Percentiles rank a stretch among this genome's conserved stretches.
These are phyloP conservation scores for Umbelopsis sp. DNA, from an alignment of 192 early-diverging fungal genomes.

Conservation along the genomic window DNA sequence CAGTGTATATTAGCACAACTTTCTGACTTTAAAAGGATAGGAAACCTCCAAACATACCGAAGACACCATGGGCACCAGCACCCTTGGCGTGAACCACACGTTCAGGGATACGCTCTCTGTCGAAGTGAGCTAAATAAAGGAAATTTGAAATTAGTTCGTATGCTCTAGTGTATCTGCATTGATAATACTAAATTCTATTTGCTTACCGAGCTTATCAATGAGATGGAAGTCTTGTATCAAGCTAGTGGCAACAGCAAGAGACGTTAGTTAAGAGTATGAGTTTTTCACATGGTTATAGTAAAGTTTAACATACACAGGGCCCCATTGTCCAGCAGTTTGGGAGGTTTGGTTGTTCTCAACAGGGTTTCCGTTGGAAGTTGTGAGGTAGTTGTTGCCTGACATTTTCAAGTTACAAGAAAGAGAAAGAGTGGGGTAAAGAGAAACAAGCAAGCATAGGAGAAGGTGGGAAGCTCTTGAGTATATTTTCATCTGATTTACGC, in stretches of 20 bases:
- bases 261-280: conserved; percentile 5
- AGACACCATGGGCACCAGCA: conserved; percentile 78
- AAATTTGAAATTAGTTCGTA: too few relatives aligned
- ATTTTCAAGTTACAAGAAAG: conserved; percentile 1
- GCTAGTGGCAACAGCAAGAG: neutral
- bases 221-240: conserved; percentile 76
- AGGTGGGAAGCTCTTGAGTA: neutral
- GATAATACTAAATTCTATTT: neutral
- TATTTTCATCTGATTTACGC: neutral
- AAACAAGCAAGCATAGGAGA: neutral
- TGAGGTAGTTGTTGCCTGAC: conserved; percentile 30
- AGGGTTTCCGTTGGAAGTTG: conserved; percentile 62
- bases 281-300: neutral
- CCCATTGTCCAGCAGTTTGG: conserved; percentile 65
- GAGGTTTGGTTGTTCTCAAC: conserved; percentile 79
- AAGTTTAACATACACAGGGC: conserved; percentile 51
- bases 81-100: conserved; percentile 84
- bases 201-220: conserved; percentile 68
- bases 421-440: conserved; percentile 20
- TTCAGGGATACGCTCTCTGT: conserved; percentile 78
- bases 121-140: conserved; percentile 60
- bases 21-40: neutral
- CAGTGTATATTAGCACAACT: neutral
- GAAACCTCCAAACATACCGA: conserved; percentile 40
- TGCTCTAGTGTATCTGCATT: too few relatives aligned